Evolutionary conservation across 1,284 basidiomycete genomes (phyloP).

Genomic region (Chondrostereum purpureum): DNA sequence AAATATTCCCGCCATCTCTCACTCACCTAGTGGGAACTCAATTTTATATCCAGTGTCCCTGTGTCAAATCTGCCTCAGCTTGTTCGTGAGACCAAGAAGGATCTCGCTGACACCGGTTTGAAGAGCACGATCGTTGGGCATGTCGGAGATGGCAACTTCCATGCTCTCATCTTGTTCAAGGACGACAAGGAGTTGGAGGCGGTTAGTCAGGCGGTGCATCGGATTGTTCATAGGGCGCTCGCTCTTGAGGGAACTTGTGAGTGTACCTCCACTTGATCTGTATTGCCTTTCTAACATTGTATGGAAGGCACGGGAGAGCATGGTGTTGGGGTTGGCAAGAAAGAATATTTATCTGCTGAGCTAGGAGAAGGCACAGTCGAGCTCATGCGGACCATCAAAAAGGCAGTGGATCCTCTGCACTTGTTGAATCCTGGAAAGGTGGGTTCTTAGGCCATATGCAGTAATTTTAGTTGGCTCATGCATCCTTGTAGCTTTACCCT

Average conservation of each 20-base stretch:
- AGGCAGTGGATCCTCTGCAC: constrained; percentile 66
- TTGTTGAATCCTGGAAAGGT: constrained; percentile 83
- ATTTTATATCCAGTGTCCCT: constrained; percentile 60
- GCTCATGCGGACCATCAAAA: constrained; percentile 76
- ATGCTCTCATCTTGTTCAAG: constrained; percentile 62
- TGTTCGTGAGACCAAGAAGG: constrained; percentile 71
- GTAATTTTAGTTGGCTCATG: neutral
- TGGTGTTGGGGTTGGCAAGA: constrained; percentile 74
- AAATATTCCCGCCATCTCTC: constrained; percentile 9
- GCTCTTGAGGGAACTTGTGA: constrained; percentile 68
- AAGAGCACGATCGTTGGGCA: constrained; percentile 77
- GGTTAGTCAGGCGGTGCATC: constrained; percentile 57
- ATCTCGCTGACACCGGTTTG: constrained; percentile 57
- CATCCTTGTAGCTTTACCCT: neutral
- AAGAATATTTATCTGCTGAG: constrained; percentile 64
- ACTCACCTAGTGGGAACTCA: neutral
- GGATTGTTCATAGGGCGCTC: constrained; percentile 62
- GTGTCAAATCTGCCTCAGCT: constrained; percentile 65
- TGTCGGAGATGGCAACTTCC: constrained; percentile 82
- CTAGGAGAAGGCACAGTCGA: constrained; percentile 73
- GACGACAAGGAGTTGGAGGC: constrained; percentile 50
- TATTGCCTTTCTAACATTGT: neutral
- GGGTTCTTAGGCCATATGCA: constrained; percentile 7
- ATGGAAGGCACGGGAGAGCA: constrained; percentile 45
- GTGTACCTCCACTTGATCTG: constrained; percentile 18